Conservation (phyloP, 2,329 filamentous ascomycete genomes). For the Colletotrichum magnum region DNA sequence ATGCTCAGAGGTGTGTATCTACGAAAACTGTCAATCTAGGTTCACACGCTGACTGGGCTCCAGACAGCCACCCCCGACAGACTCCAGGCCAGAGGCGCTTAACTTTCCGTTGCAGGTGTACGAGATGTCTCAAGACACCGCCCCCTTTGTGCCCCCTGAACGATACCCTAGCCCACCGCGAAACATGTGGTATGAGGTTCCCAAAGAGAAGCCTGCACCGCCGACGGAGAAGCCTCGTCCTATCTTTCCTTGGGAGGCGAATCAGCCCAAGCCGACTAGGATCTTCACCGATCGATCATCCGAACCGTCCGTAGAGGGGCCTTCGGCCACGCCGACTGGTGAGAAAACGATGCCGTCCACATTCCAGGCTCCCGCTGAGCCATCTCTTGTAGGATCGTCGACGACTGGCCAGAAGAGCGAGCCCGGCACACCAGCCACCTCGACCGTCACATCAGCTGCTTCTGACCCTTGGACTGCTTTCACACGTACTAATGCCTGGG, state of each 20-base stretch:
- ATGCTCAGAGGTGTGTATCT: constrained; percentile 64
- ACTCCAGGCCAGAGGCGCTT: constrained; percentile 86
- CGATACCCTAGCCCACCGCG: constrained; percentile 87
- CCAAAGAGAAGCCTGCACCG: constrained; percentile 71
- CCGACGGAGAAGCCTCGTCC: constrained; percentile 70
- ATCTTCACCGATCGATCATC: constrained; percentile 65
- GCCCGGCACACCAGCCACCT: constrained; percentile 63
- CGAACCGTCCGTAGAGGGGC: constrained; percentile 45
- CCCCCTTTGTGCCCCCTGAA: constrained; percentile 82
- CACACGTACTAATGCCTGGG: constrained; percentile 90
- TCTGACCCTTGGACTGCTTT: constrained; percentile 81
- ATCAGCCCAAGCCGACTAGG: constrained; percentile 73
- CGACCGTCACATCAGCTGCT: constrained; percentile 60
- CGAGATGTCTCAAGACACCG: constrained; percentile 82
- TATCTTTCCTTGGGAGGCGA: constrained; percentile 92
- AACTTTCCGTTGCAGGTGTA: constrained; percentile 87
- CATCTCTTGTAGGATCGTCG: constrained; percentile 52
- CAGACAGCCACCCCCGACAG: constrained; percentile 73
- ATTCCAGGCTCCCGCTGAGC: constrained; percentile 48
- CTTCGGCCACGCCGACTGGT: constrained; percentile 45
- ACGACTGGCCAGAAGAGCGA: constrained; percentile 53
- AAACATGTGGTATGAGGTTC: constrained; percentile 91
- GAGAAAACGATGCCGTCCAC: constrained; percentile 43
- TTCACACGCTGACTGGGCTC: constrained; percentile 35
- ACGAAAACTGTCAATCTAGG: constrained; percentile 43